Percentiles rank a stretch among this genome's conserved stretches.
phyloP scores from a whole-genome alignment of 495 filamentous ascomycete genomes.

The Parmelia sp. region DNA sequence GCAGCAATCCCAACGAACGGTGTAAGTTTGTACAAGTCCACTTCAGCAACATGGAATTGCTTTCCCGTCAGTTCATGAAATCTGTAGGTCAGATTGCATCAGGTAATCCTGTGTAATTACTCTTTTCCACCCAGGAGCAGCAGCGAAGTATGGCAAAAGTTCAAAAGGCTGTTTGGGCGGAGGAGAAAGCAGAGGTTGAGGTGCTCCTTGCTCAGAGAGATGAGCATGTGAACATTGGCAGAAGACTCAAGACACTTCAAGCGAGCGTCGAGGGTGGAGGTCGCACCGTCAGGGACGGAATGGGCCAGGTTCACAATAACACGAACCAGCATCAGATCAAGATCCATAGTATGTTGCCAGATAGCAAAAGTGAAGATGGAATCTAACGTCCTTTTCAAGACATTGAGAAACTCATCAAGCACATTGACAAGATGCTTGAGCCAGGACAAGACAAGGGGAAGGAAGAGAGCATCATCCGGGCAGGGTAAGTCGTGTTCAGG shows the following conservation, averaged over 20 bases:
- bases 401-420: conserved; percentile 75
- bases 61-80: too few relatives aligned
- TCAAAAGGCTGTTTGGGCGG: conserved; percentile 53
- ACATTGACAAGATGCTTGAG: conserved; percentile 81
- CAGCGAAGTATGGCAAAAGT: conserved; percentile 41
- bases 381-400: conserved; percentile 39
- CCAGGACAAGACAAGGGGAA: conserved; percentile 80
- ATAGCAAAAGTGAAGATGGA: conserved; percentile 5
- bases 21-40: too few relatives aligned
- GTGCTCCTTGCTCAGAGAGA: conserved; percentile 60
- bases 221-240: conserved; percentile 68
- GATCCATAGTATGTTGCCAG: conserved; percentile 53
- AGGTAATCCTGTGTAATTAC: too few relatives aligned
- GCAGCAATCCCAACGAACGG: too few relatives aligned
- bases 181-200: conserved; percentile 67
- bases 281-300: conserved; percentile 82
- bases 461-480: conserved; percentile 85
- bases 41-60: too few relatives aligned
- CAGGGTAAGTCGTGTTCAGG: conserved; percentile 50
- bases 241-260: conserved; percentile 86
- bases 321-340: conserved; percentile 80
- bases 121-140: too few relatives aligned
- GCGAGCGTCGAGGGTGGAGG: conserved; percentile 78
- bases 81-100: too few relatives aligned
- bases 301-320: conserved; percentile 88